These are phyloP conservation scores for Verticillium alfalfae DNA, from an alignment of 2,329 filamentous ascomycete species.

Conservation along the genomic window DNA sequence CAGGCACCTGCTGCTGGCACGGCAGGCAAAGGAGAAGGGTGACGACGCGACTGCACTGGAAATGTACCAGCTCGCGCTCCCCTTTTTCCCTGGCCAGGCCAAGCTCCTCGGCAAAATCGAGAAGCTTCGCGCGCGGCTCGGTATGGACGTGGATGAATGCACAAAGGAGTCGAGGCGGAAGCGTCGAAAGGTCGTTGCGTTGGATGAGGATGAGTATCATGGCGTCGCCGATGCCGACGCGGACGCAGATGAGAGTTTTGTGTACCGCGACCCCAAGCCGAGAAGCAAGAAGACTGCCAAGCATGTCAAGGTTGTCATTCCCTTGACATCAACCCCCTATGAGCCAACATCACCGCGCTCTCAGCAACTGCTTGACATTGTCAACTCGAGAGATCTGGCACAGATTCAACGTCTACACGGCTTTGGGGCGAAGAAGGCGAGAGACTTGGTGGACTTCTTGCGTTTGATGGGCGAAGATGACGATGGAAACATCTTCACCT, in stretches of 20 bases:
- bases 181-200: slow-evolving; percentile 18
- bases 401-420: slow-evolving; percentile 64
- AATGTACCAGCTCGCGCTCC: slow-evolving; percentile 80
- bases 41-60: slow-evolving; percentile 73
- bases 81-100: slow-evolving; percentile 79
- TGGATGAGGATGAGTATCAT: slow-evolving; percentile 30
- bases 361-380: slow-evolving; percentile 58
- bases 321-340: slow-evolving; percentile 31
- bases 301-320: not conserved
- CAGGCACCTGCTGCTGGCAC: slow-evolving; percentile 81
- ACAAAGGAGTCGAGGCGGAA: slow-evolving; percentile 14
- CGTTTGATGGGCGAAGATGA: slow-evolving; percentile 36
- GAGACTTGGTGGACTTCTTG: slow-evolving; percentile 53
- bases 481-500: slow-evolving; percentile 34
- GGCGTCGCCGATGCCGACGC: slow-evolving; percentile 34
- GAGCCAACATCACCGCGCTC: slow-evolving; percentile 48
- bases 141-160: slow-evolving; percentile 10
- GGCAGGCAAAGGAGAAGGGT: slow-evolving; percentile 80
- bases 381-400: slow-evolving; percentile 65
- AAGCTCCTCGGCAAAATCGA: slow-evolving; percentile 71
- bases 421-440: slow-evolving; percentile 67
- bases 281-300: slow-evolving; percentile 14
- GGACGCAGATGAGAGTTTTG: slow-evolving; percentile 31
- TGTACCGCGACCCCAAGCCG: slow-evolving; percentile 12
- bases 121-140: slow-evolving; percentile 50